Evolutionary conservation across 139 green algal genomes (phyloP).

Genomic region (Microglena sp.): DNA sequence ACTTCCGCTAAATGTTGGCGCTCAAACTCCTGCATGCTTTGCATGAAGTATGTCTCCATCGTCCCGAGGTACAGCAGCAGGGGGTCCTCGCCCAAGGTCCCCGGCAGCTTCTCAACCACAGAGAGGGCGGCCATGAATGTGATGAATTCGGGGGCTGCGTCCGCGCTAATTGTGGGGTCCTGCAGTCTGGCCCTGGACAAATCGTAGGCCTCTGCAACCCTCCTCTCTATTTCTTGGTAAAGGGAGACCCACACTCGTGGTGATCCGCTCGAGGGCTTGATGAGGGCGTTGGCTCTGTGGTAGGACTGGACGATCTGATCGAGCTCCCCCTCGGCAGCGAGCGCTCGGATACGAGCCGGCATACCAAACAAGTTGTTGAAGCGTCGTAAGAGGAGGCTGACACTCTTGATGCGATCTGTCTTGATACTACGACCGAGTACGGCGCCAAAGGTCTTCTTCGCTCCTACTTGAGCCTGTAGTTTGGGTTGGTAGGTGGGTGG

Average conservation of each 20-base stretch:
- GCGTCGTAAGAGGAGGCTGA: conserved; percentile 44
- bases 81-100: conserved; percentile 19
- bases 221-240: conserved; percentile 32
- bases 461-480: conserved; percentile 25
- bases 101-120: conserved; percentile 18
- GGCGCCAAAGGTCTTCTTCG: conserved; percentile 29
- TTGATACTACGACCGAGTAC: conserved; percentile 45
- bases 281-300: conserved; percentile 20
- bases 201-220: conserved; percentile 24
- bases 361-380: conserved; percentile 59
- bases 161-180: conserved; percentile 5
- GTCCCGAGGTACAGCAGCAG: conserved; percentile 19
- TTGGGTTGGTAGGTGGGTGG: too few relatives aligned
- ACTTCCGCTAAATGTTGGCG: background rate
- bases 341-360: conserved; percentile 33
- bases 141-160: conserved; percentile 12
- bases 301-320: conserved; percentile 24
- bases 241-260: conserved; percentile 24
- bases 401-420: conserved; percentile 45
- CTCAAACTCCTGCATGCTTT: conserved; percentile 11
- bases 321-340: conserved; percentile 9
- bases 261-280: conserved; percentile 11
- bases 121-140: conserved; percentile 13
- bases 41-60: conserved; percentile 13
- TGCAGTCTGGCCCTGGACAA: conserved; percentile 9